Percentiles rank a stretch among this genome's conserved stretches.
phyloP scores from a whole-genome alignment of 495 filamentous ascomycete genomes.

The Neurospora tetrasperma region DNA sequence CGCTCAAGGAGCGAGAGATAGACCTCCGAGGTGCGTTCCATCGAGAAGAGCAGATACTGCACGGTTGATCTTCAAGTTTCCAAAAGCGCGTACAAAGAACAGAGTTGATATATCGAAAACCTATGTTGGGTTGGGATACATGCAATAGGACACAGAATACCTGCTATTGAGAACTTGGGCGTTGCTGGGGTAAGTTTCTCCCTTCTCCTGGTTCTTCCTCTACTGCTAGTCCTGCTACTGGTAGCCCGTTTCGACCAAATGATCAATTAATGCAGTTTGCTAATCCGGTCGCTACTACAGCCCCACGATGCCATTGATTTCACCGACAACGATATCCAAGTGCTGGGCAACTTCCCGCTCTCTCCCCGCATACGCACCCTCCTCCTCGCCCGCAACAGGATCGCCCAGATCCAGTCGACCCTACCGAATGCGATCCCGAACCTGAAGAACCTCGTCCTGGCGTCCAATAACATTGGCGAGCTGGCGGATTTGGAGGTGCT shows the following conservation, averaged over 20 bases:
- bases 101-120: slow-evolving; percentile 62
- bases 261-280: not conserved
- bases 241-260: not conserved
- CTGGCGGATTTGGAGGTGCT: slow-evolving; percentile 84
- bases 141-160: slow-evolving; percentile 89
- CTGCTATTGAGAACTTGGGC: slow-evolving; percentile 95
- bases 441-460: slow-evolving; percentile 66
- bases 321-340: slow-evolving; percentile 92
- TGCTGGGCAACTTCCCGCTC: slow-evolving; percentile 87
- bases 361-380: slow-evolving; percentile 79
- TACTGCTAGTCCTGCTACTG: not conserved
- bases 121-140: slow-evolving; percentile 16
- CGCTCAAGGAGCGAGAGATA: slow-evolving; percentile 93
- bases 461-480: slow-evolving; percentile 65
- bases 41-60: slow-evolving; percentile 98
- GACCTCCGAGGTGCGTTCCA: slow-evolving; percentile 95
- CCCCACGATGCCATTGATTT: slow-evolving; percentile 92
- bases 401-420: slow-evolving; percentile 65
- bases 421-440: slow-evolving; percentile 66
- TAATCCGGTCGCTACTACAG: slow-evolving; percentile 20
- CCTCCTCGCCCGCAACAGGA: slow-evolving; percentile 79
- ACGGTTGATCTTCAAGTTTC: slow-evolving; percentile 38
- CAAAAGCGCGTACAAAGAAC: slow-evolving; percentile 34
- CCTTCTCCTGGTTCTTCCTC: not conserved
- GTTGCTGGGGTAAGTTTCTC: slow-evolving; percentile 66